Percentiles rank a stretch among this genome's conserved stretches.
These are phyloP conservation scores for Globisporangium nodosum DNA, from an alignment of 352 stramenopile species.

Conservation along the genomic window DNA sequence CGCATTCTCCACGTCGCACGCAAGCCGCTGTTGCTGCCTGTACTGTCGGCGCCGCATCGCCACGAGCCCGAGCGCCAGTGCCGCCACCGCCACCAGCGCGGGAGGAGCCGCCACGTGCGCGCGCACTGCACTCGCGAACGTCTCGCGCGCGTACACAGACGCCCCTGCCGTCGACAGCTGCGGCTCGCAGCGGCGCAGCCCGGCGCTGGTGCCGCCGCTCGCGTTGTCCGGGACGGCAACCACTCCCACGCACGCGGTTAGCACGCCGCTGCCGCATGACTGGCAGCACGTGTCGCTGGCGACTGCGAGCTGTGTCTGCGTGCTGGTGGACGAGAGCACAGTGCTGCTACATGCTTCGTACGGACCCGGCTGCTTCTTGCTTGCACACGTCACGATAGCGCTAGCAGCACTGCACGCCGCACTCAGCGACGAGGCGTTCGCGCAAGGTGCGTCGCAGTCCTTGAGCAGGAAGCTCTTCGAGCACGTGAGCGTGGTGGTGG, in stretches of 20 bases:
- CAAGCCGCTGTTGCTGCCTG: not conserved
- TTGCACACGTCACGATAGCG: not conserved
- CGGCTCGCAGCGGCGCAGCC: slow-evolving; percentile 10
- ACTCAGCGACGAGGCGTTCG: slow-evolving; percentile 2
- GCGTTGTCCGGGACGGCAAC: not conserved
- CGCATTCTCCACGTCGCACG: not conserved
- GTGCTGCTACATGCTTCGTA: slow-evolving; percentile 5
- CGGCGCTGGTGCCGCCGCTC: not conserved
- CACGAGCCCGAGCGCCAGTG: not conserved
- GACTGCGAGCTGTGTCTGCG: slow-evolving; percentile 3
- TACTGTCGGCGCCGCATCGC: not conserved
- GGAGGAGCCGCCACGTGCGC: not conserved
- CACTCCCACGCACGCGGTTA: slow-evolving; percentile 1
- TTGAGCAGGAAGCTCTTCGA: slow-evolving; percentile 17
- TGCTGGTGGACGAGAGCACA: slow-evolving; percentile 1
- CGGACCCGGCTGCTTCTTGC: not conserved
- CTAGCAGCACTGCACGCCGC: not conserved
- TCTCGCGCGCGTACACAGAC: not conserved
- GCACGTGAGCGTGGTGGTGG: slow-evolving; percentile 8
- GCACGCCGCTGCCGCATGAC: not conserved
- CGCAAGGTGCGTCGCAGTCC: slow-evolving; percentile 21
- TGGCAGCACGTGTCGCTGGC: slow-evolving; percentile 7
- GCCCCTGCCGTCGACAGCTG: not conserved
- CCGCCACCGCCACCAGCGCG: not conserved
- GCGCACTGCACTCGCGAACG: not conserved